These are phyloP conservation scores for Eucalyptus sp. DNA, from an alignment of 345 rosid genomes.

Conservation along the genomic window DNA sequence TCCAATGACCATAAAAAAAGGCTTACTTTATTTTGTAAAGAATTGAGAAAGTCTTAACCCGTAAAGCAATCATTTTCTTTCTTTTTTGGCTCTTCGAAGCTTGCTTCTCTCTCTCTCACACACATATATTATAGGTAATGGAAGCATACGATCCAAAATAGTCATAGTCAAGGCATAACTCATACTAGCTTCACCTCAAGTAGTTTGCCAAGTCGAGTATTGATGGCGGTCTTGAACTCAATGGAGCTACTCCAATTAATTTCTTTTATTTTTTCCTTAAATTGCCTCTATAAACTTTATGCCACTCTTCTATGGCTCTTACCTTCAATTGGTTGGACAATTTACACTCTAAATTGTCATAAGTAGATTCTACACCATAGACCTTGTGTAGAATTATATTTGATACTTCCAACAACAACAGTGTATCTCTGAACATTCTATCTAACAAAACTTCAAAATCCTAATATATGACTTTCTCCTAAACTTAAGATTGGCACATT, in stretches of 20 bases:
- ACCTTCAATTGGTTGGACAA: background rate
- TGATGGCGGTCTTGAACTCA: too few relatives aligned
- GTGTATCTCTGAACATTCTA: fast-evolving
- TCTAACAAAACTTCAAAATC: too few relatives aligned
- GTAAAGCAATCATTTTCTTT: background rate
- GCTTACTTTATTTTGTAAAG: background rate
- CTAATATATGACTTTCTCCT: background rate
- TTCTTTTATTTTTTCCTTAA: background rate
- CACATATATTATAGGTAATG: too few relatives aligned
- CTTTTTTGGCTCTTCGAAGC: background rate
- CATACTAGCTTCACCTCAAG: too few relatives aligned
- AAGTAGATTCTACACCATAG: background rate
- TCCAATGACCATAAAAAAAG: background rate
- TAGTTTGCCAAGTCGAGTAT: too few relatives aligned
- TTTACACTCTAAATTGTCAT: background rate
- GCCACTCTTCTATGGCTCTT: background rate
- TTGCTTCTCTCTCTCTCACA: too few relatives aligned
- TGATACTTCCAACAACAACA: background rate
- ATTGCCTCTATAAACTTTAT: background rate
- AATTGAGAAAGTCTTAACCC: background rate
- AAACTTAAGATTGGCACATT: too few relatives aligned
- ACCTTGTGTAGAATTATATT: background rate
- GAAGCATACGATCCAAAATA: too few relatives aligned
- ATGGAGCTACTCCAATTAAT: too few relatives aligned
- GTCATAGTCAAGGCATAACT: too few relatives aligned